Percentiles rank a stretch among this genome's conserved stretches.
Conservation (phyloP, 2,329 filamentous ascomycete genomes). For the Ophiosphaerella narmari region DNA sequence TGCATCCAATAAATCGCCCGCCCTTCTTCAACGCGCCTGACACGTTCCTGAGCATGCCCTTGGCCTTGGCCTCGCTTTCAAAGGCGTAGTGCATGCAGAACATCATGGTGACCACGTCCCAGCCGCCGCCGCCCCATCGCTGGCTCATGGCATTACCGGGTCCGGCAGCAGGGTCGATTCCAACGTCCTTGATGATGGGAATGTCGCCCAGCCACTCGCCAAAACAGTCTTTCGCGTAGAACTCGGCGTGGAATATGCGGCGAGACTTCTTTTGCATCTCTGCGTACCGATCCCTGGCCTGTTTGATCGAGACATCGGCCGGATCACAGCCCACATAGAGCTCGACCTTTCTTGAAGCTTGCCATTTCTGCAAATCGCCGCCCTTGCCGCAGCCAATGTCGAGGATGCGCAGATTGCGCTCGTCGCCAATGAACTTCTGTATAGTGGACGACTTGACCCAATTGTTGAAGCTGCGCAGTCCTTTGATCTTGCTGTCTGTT, state of each 20-base stretch:
- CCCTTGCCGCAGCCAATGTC: conserved; percentile 98
- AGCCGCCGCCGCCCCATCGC: conserved; percentile 73
- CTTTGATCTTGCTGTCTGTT: conserved; percentile 93
- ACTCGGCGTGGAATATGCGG: conserved; percentile 80
- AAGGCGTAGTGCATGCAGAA: conserved; percentile 99
- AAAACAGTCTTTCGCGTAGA: conserved; percentile 91
- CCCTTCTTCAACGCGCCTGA: conserved; percentile 90
- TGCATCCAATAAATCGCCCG: conserved; percentile 90
- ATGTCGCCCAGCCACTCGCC: conserved; percentile 81
- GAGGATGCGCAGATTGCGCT: conserved; percentile 72
- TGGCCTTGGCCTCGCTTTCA: conserved; percentile 85
- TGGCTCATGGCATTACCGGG: conserved; percentile 63
- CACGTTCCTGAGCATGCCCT: conserved; percentile 92
- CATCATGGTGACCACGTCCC: conserved; percentile 98
- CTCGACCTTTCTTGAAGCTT: conserved; percentile 84
- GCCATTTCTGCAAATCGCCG: conserved; percentile 94
- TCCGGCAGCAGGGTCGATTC: conserved; percentile 75
- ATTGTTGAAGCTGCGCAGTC: conserved; percentile 93
- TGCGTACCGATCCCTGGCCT: conserved; percentile 82
- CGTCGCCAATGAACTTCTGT: conserved; percentile 74
- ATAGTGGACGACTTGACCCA: conserved; percentile 99
- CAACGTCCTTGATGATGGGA: conserved; percentile 80
- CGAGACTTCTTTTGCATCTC: conserved; percentile 67
- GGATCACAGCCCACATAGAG: conserved; percentile 95
- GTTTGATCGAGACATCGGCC: conserved; percentile 87